Conservation (phyloP, 1,139 yeast genomes). For the Candida neerlandica region DNA sequence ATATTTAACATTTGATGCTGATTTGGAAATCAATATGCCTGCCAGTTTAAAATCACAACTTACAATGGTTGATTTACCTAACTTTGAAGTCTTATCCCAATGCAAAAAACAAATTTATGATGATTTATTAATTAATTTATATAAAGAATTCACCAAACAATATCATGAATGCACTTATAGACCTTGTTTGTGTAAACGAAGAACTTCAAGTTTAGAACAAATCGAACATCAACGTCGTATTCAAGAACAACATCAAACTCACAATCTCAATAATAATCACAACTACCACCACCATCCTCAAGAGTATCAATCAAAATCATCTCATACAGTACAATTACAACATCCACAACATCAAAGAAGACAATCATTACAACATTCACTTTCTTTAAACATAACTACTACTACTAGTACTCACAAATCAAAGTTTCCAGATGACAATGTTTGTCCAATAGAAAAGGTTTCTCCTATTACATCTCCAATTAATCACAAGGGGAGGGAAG, state of each 20-base stretch:
- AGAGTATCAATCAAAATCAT: neutral
- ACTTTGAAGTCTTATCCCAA: constrained; percentile 7
- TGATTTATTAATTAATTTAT: constrained; percentile 17
- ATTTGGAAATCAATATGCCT: constrained; percentile 18
- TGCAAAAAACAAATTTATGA: constrained; percentile 15
- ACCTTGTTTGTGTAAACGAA: constrained; percentile 1
- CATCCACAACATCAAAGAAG: neutral
- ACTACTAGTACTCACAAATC: neutral
- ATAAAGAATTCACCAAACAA: constrained; percentile 16
- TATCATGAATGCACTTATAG: neutral
- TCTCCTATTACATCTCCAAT: neutral
- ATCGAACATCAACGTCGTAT: neutral
- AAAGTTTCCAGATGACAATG: neutral
- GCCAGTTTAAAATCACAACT: constrained; percentile 13
- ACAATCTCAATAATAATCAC: neutral
- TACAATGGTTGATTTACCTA: constrained; percentile 10
- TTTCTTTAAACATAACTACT: neutral
- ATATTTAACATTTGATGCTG: constrained; percentile 15
- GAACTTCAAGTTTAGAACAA: neutral
- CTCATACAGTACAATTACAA: neutral
- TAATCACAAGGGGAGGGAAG: neutral
- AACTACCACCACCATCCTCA: neutral
- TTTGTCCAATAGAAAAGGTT: constrained; percentile 3
- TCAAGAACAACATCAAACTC: neutral
- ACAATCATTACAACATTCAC: neutral